A percentile compares a stretch with the other conserved stretches of the same genome.
phyloP scores from a whole-genome alignment of 257 asterid species.

The Solanum appendiculatum region DNA sequence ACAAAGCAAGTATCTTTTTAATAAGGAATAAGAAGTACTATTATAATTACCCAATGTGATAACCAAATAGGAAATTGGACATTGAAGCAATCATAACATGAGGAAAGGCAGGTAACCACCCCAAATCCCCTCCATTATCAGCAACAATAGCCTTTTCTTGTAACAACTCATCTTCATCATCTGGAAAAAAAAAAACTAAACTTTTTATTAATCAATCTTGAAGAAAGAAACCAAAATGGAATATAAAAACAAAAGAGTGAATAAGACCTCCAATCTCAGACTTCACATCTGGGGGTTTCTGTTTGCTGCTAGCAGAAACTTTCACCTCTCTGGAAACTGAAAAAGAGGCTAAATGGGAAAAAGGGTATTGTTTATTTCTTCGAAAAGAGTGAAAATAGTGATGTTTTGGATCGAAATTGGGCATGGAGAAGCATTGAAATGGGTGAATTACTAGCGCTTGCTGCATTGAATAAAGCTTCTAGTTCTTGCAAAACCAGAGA shows the following conservation, averaged over 20 bases:
- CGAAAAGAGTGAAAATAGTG: background rate
- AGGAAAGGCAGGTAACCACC: slow-evolving; percentile 71
- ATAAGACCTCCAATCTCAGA: background rate
- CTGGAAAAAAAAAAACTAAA: slow-evolving; percentile 12
- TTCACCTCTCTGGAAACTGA: slow-evolving; percentile 20
- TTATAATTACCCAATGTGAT: slow-evolving; percentile 63
- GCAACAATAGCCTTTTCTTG: slow-evolving; percentile 21
- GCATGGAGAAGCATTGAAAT: background rate
- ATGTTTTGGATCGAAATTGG: background rate
- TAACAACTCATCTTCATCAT: slow-evolving; percentile 16
- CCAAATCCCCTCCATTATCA: slow-evolving; percentile 57
- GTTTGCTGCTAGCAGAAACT: slow-evolving; percentile 18
- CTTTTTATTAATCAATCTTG: background rate
- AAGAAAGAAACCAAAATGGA: background rate
- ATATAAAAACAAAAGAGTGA: background rate
- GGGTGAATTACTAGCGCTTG: background rate
- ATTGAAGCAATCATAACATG: slow-evolving; percentile 71
- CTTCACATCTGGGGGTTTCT: background rate
- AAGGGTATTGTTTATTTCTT: slow-evolving; percentile 9
- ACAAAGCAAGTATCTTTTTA: background rate
- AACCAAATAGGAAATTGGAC: slow-evolving; percentile 86
- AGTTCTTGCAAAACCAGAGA: background rate
- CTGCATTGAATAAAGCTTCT: background rate
- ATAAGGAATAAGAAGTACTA: background rate
- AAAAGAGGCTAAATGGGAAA: slow-evolving; percentile 9